Evolutionary conservation across 495 filamentous ascomycete genomes (phyloP).

Genomic region (Hypoxylon subgilvum): DNA sequence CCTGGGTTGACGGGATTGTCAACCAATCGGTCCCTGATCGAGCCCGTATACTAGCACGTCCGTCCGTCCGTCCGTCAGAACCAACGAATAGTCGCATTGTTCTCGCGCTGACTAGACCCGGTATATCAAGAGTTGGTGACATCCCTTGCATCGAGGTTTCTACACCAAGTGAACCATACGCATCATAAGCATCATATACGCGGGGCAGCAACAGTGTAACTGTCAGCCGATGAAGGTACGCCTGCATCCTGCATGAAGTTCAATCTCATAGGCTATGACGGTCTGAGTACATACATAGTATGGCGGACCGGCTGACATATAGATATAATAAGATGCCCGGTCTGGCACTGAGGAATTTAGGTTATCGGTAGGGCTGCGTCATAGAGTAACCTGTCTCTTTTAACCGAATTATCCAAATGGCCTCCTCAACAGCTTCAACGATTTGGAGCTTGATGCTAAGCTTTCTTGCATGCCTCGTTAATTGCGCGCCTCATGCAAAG

Average conservation of each 20-base stretch:
- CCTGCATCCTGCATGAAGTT: background rate
- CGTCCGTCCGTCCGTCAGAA: background rate
- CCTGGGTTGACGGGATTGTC: background rate
- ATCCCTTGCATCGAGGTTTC: background rate
- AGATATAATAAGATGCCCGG: slow-evolving; percentile 1
- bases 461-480: slow-evolving; percentile 16
- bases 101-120: background rate
- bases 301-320: slow-evolving; percentile 5
- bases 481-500: slow-evolving; percentile 23
- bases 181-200: background rate
- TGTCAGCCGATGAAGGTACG: slow-evolving; percentile 11
- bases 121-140: slow-evolving; percentile 2
- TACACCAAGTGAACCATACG: background rate
- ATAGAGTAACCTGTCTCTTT: slow-evolving; percentile 1
- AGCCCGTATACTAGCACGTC: slow-evolving; percentile 1
- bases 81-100: background rate
- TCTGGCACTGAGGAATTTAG: background rate
- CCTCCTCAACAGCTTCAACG: background rate
- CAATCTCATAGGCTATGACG: too few relatives aligned
- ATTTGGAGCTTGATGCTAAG: slow-evolving; percentile 18
- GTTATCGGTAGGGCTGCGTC: background rate
- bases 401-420: slow-evolving; percentile 32
- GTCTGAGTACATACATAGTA: background rate
- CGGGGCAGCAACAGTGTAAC: background rate
- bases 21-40: background rate